Conservation (phyloP, 2,329 filamentous ascomycete species). For the Venturia effusa region DNA sequence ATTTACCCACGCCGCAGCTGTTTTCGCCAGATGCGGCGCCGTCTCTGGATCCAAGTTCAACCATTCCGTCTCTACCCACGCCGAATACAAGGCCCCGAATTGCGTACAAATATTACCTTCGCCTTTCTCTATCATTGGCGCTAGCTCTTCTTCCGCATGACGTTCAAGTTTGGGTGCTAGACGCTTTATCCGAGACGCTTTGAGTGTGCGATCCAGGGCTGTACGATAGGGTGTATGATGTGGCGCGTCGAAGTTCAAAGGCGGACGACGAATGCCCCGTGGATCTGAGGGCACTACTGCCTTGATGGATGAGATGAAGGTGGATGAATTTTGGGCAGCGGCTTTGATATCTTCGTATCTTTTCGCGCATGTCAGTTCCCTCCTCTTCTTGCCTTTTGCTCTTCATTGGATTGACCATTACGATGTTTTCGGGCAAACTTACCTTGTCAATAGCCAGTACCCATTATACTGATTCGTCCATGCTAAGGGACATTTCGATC, state of each 20-base stretch:
- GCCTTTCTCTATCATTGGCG: conserved; percentile 8
- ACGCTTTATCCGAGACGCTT: conserved; percentile 12
- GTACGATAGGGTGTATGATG: conserved; percentile 13
- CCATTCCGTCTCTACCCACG: conserved; percentile 15
- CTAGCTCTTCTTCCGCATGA: conserved; percentile 12
- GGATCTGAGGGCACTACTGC: conserved; percentile 15
- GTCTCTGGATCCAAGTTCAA: conserved; percentile 13
- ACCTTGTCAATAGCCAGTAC: conserved; percentile 14
- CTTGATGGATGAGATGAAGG: conserved; percentile 14
- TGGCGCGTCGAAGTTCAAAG: conserved; percentile 14
- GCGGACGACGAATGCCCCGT: conserved; percentile 13
- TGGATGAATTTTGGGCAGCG: conserved; percentile 12
- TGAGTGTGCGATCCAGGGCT: conserved; percentile 14
- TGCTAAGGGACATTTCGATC: conserved; percentile 12
- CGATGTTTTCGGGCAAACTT: not conserved
- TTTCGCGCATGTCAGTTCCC: not conserved
- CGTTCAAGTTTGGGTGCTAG: conserved; percentile 9
- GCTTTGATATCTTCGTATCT: conserved; percentile 13
- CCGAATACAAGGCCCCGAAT: conserved; percentile 13
- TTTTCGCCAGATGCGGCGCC: conserved; percentile 12
- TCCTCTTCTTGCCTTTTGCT: not conserved
- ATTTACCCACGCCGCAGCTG: conserved; percentile 14
- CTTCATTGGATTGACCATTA: not conserved
- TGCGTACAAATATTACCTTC: conserved; percentile 13
- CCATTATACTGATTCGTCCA: conserved; percentile 13